Conservation (phyloP, 2,329 filamentous ascomycete species). For the Diatrype stigma region DNA sequence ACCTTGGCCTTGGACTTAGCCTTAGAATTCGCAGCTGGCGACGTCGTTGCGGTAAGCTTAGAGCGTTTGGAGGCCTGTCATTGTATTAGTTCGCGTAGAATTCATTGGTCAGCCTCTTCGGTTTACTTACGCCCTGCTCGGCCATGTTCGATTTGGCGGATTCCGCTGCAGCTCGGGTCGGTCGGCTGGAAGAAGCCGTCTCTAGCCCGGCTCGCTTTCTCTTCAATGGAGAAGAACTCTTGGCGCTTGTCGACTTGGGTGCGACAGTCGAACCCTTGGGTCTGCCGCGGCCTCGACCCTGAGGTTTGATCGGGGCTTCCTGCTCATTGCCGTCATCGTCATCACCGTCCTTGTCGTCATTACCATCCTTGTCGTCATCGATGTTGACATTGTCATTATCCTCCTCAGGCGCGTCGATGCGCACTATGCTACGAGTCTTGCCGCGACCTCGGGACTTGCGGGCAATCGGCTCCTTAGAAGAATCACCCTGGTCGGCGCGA, state of each 20-base stretch:
- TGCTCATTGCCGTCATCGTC: not conserved
- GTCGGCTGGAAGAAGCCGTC: constrained; percentile 5
- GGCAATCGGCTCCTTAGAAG: not conserved
- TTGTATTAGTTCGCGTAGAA: constrained; percentile 4
- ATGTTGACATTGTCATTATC: not conserved
- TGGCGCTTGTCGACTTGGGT: not conserved
- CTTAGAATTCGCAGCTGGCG: constrained; percentile 6
- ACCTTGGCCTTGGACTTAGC: constrained; percentile 10
- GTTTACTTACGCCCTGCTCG: constrained; percentile 9
- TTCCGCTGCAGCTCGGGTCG: constrained; percentile 11
- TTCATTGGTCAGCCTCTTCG: not conserved
- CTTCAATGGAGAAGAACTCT: not conserved
- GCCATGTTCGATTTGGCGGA: constrained; percentile 10
- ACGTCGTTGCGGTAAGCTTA: not conserved
- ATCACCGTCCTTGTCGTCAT: not conserved
- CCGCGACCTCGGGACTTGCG: not conserved
- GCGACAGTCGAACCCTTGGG: not conserved
- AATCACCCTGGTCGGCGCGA: not conserved
- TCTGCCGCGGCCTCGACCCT: not conserved
- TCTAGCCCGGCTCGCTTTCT: constrained; percentile 1
- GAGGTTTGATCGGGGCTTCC: not conserved
- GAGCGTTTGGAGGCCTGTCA: constrained; percentile 4
- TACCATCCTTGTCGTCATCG: not conserved
- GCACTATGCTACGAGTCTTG: not conserved
- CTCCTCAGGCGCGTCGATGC: not conserved